Evolutionary conservation across 2,329 filamentous ascomycete genomes (phyloP).

Genomic region (Venturia oleaginea): DNA sequence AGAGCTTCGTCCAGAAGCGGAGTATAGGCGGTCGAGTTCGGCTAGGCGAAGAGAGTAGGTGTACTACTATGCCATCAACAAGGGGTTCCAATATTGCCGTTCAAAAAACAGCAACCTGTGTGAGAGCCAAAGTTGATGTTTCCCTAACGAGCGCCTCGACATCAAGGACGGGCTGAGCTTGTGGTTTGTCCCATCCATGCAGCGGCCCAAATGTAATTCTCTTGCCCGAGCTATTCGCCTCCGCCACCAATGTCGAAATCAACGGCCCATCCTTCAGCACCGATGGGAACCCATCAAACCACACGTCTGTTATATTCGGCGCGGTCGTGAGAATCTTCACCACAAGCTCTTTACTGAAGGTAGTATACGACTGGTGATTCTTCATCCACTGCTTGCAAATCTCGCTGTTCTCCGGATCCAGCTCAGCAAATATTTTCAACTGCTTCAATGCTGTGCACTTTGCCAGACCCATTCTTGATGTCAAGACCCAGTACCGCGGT

Average conservation of each 20-base stretch:
- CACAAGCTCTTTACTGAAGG: conserved; percentile 52
- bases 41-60: neutral
- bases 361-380: conserved; percentile 60
- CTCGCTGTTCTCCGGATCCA: conserved; percentile 56
- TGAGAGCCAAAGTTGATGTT: neutral
- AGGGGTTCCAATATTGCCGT: neutral
- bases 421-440: conserved; percentile 61
- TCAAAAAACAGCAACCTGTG: conserved; percentile 2
- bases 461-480: conserved; percentile 51
- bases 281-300: conserved; percentile 61
- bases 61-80: neutral
- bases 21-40: neutral
- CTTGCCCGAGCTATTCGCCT: conserved; percentile 40
- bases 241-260: conserved; percentile 50
- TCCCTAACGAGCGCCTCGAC: neutral
- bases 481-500: conserved; percentile 61
- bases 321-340: conserved; percentile 47
- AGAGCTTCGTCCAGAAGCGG: neutral
- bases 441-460: conserved; percentile 52
- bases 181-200: conserved; percentile 7
- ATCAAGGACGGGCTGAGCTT: neutral
- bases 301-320: conserved; percentile 47
- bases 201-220: conserved; percentile 52
- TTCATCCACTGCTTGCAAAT: conserved; percentile 58
- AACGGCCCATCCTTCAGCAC: conserved; percentile 58